Conservation (phyloP, 345 rosid genomes). For the Hibiscus trionum region DNA sequence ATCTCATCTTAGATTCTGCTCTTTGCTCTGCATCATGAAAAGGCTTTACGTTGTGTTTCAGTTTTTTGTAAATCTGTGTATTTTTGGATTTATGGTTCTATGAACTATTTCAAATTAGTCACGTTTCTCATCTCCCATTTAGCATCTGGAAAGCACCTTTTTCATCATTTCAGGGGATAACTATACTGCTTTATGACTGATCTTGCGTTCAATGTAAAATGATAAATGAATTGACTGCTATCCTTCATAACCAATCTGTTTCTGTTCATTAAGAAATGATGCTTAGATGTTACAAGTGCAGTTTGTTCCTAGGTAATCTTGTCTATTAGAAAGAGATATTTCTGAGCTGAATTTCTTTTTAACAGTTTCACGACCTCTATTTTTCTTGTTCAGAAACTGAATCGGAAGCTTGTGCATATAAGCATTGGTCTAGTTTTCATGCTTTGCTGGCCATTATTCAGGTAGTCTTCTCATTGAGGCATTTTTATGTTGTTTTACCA, state of each 20-base stretch:
- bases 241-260: background rate
- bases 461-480: conserved; percentile 31
- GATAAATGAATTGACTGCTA: too few species aligned
- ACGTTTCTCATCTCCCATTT: background rate
- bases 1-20: background rate
- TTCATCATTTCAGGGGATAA: background rate
- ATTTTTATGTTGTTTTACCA: background rate
- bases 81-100: background rate
- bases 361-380: conserved; percentile 6
- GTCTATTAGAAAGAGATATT: background rate
- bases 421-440: conserved; percentile 75
- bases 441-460: conserved; percentile 88
- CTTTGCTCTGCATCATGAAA: background rate
- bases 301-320: background rate
- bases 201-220: background rate
- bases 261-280: background rate
- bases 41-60: background rate
- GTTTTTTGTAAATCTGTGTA: background rate
- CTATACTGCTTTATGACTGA: background rate
- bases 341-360: background rate
- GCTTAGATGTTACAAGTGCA: background rate
- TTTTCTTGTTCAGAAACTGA: conserved; percentile 44
- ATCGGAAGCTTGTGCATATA: conserved; percentile 83
- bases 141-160: background rate
- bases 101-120: background rate